These are phyloP conservation scores for Ophiostoma piceae DNA, from an alignment of 2,329 filamentous ascomycete genomes.

Conservation along the genomic window DNA sequence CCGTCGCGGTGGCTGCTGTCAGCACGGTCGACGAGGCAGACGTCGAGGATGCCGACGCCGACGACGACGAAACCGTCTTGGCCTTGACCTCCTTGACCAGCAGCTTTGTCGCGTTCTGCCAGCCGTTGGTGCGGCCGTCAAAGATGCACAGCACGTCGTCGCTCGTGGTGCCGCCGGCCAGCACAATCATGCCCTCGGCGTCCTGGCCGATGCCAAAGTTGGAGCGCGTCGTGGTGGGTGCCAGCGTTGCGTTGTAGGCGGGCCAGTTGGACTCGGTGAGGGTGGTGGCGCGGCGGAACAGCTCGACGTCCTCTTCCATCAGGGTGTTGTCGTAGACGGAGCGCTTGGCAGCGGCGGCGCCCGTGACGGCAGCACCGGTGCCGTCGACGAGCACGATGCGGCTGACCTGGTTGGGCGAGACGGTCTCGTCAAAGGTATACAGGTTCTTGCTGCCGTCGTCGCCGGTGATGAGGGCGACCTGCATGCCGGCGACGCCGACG, in stretches of 20 bases:
- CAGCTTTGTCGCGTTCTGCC: slow-evolving; percentile 65
- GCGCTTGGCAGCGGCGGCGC: slow-evolving; percentile 27
- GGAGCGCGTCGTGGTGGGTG: slow-evolving; percentile 59
- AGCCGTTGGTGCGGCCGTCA: slow-evolving; percentile 66
- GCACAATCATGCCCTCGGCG: slow-evolving; percentile 61
- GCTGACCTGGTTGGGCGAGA: slow-evolving; percentile 68
- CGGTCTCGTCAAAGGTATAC: slow-evolving; percentile 69
- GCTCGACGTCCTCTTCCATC: neutral
- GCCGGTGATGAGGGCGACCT: slow-evolving; percentile 62
- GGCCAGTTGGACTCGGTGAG: slow-evolving; percentile 65
- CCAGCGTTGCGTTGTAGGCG: slow-evolving; percentile 68
- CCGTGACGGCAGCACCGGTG: slow-evolving; percentile 50
- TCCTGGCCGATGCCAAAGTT: slow-evolving; percentile 68
- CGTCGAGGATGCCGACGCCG: slow-evolving; percentile 30
- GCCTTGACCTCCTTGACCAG: slow-evolving; percentile 44
- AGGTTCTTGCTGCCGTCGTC: slow-evolving; percentile 73
- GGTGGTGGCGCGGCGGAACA: slow-evolving; percentile 31
- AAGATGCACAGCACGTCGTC: slow-evolving; percentile 69
- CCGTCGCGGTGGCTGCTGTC: slow-evolving; percentile 15
- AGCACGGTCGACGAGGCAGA: slow-evolving; percentile 21
- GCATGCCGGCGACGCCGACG: slow-evolving; percentile 51
- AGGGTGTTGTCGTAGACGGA: slow-evolving; percentile 7
- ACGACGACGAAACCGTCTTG: slow-evolving; percentile 28
- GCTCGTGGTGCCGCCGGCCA: slow-evolving; percentile 60
- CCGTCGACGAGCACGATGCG: slow-evolving; percentile 62